Conservation (phyloP, 805 yeast species). For the Candida mattraensis region DNA sequence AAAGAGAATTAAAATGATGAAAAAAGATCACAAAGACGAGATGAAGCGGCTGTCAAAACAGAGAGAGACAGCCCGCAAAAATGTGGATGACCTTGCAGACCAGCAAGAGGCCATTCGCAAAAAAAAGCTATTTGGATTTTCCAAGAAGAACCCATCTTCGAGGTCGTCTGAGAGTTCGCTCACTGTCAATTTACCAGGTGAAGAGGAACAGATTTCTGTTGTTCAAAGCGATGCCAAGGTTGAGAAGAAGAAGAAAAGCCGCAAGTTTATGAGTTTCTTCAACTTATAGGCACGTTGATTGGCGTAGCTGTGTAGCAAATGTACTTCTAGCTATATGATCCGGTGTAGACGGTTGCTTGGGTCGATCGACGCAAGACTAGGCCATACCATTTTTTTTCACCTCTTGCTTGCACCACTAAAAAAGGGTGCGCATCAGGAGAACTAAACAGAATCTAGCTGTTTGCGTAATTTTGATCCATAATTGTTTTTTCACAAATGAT, state of each 20-base stretch:
- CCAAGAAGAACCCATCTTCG: constrained; percentile 1
- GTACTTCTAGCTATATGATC: background rate
- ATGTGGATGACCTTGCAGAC: constrained; percentile 17
- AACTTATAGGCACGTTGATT: constrained; percentile 18
- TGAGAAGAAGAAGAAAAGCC: constrained; percentile 15
- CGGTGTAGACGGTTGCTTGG: no score
- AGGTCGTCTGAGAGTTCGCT: constrained; percentile 2
- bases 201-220: background rate
- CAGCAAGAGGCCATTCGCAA: constrained; percentile 1
- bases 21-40: constrained; percentile 26
- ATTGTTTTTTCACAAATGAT: constrained; percentile 1
- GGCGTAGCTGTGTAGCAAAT: background rate
- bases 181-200: constrained; percentile 9
- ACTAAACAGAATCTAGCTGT: no score
- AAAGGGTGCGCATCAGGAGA: no score
- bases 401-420: no score
- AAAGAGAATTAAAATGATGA: constrained; percentile 21
- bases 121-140: constrained; percentile 13
- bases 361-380: no score
- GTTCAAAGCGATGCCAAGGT: constrained; percentile 1
- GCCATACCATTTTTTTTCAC: no score
- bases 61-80: constrained; percentile 22
- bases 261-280: constrained; percentile 29
- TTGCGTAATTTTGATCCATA: no score
- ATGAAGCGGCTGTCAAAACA: constrained; percentile 25